These are phyloP conservation scores for Meira nashicola DNA, from an alignment of 1,284 basidiomycete species.

Conservation along the genomic window DNA sequence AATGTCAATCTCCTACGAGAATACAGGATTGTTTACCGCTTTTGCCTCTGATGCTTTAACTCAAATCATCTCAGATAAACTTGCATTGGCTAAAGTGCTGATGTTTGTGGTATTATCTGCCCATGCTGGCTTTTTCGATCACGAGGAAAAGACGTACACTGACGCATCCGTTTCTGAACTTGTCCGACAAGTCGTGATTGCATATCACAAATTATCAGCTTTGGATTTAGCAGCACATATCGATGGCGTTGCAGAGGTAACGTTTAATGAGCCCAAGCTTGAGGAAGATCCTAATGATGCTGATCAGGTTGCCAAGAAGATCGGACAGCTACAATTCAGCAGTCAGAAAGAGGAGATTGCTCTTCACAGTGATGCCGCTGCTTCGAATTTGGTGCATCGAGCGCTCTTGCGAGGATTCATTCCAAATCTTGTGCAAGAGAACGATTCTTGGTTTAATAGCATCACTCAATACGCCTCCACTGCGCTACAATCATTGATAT, in stretches of 20 bases:
- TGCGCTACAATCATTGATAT: neutral
- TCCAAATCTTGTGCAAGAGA: too few relatives aligned
- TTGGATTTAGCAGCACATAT: neutral
- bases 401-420: too few relatives aligned
- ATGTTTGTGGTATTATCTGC: neutral
- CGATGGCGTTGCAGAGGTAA: neutral
- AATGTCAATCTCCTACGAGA: neutral
- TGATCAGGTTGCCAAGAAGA: neutral
- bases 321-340: neutral
- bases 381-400: too few relatives aligned
- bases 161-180: neutral
- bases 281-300: neutral
- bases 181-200: neutral
- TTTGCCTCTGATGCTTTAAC: slow-evolving; percentile 6
- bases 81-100: neutral
- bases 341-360: neutral
- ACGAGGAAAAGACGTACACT: neutral
- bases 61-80: neutral
- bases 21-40: slow-evolving; percentile 1
- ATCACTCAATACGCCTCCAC: neutral
- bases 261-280: neutral
- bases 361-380: too few relatives aligned
- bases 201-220: neutral
- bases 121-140: neutral
- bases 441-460: neutral